phyloP scores from a whole-genome alignment of 2,329 filamentous ascomycete species.

The Colletotrichum simmondsii region DNA sequence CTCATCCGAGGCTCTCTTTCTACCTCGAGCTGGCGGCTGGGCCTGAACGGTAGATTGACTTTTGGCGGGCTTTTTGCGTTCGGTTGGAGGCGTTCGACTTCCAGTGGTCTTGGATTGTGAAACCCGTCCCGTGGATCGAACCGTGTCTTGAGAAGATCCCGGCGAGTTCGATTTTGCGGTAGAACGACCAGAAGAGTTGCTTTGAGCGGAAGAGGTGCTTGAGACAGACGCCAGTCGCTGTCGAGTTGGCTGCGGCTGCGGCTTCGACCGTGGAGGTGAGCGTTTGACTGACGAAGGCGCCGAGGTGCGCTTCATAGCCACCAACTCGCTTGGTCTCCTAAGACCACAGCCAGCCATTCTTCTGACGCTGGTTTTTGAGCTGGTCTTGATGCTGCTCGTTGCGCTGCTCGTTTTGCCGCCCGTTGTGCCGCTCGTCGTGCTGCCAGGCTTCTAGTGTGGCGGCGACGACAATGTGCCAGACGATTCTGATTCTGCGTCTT shows the following conservation, averaged over 20 bases:
- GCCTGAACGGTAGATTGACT: neutral
- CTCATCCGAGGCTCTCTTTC: slow-evolving; percentile 1
- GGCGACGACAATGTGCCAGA: slow-evolving; percentile 68
- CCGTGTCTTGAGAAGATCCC: neutral
- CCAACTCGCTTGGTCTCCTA: neutral
- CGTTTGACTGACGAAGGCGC: neutral
- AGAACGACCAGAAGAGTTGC: neutral
- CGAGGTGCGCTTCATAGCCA: neutral
- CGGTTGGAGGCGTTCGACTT: neutral
- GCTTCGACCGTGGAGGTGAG: neutral
- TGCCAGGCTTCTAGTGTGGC: slow-evolving; percentile 41
- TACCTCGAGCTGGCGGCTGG: neutral
- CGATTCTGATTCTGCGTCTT: slow-evolving; percentile 66
- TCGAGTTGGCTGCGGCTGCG: neutral
- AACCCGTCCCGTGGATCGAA: neutral
- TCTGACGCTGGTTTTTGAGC: neutral
- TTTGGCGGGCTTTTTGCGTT: neutral
- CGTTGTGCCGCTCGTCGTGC: neutral
- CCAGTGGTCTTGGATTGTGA: neutral
- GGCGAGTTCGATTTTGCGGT: neutral
- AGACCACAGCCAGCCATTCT: neutral
- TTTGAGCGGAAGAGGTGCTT: neutral
- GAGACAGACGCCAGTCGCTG: neutral
- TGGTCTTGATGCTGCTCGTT: neutral
- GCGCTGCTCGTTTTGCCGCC: neutral